These are phyloP conservation scores for Elsinoe fawcettii DNA, from an alignment of 2,329 filamentous ascomycete genomes.

Conservation along the genomic window DNA sequence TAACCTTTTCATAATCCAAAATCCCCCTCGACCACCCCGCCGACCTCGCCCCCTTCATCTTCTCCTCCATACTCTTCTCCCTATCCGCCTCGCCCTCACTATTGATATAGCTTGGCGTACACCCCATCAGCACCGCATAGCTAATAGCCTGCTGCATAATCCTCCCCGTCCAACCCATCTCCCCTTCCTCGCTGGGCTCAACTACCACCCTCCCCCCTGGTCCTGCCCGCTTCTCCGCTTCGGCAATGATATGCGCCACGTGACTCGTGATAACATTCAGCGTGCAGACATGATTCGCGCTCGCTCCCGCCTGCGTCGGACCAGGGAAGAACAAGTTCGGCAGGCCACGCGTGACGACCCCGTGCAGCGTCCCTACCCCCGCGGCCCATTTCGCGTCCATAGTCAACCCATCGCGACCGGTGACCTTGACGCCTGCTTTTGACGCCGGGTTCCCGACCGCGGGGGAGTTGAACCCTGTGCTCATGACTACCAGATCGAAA, in stretches of 20 bases:
- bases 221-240: slow-evolving; percentile 27
- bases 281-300: slow-evolving; percentile 34
- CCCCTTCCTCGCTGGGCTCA: slow-evolving; percentile 41
- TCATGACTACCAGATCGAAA: slow-evolving; percentile 41
- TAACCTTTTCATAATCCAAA: slow-evolving; percentile 27
- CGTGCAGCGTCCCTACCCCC: slow-evolving; percentile 47
- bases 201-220: slow-evolving; percentile 25
- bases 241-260: slow-evolving; percentile 38
- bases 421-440: slow-evolving; percentile 22
- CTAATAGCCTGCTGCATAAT: slow-evolving; percentile 36
- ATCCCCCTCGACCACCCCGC: slow-evolving; percentile 28
- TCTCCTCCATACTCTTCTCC: slow-evolving; percentile 22
- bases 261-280: slow-evolving; percentile 36
- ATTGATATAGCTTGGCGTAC: slow-evolving; percentile 51
- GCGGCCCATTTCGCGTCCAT: slow-evolving; percentile 40
- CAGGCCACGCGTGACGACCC: slow-evolving; percentile 41
- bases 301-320: slow-evolving; percentile 35
- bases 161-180: slow-evolving; percentile 41
- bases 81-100: slow-evolving; percentile 34
- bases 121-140: slow-evolving; percentile 38
- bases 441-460: slow-evolving; percentile 25
- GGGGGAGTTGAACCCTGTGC: slow-evolving; percentile 38
- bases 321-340: slow-evolving; percentile 49
- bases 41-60: slow-evolving; percentile 23
- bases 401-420: slow-evolving; percentile 38